Percentiles rank a stretch among this genome's conserved stretches.
These are phyloP conservation scores for Mycena vulgaris DNA, from an alignment of 768 basidiomycete genomes.

Conservation along the genomic window DNA sequence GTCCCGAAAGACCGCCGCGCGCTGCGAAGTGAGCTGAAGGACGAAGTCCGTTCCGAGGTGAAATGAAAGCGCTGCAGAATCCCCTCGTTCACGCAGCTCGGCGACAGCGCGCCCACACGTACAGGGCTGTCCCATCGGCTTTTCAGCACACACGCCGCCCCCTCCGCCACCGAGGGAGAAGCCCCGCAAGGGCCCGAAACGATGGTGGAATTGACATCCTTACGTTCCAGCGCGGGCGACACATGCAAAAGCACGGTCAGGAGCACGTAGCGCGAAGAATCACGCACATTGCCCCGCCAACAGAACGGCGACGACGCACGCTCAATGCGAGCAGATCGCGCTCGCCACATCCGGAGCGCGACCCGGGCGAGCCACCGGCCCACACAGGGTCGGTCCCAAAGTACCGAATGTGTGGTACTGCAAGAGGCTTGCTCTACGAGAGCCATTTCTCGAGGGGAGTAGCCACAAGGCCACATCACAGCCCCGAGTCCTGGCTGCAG, in stretches of 20 bases:
- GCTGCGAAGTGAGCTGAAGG: conserved; percentile 59
- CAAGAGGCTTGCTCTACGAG: not conserved
- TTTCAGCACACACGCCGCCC: not conserved
- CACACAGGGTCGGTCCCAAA: no score
- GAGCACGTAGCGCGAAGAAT: not conserved
- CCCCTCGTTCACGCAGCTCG: not conserved
- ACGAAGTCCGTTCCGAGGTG: not conserved
- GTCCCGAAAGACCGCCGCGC: conserved; percentile 24
- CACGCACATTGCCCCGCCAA: not conserved
- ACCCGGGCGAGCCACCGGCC: not conserved
- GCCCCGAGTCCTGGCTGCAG: not conserved
- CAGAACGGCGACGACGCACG: not conserved
- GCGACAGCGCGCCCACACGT: not conserved
- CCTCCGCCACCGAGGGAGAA: conserved; percentile 6
- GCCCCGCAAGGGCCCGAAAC: not conserved
- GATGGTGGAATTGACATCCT: not conserved
- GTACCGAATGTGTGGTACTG: no score
- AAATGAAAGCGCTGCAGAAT: not conserved
- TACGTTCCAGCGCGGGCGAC: conserved; percentile 1
- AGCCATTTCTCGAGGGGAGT: not conserved
- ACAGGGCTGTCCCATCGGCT: not conserved
- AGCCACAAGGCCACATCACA: not conserved
- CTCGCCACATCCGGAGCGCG: not conserved
- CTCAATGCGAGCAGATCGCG: conserved; percentile 44
- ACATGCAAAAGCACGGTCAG: not conserved